Evolutionary conservation across 305 asterid species (phyloP).

Genomic region (Rubia tinctorum): DNA sequence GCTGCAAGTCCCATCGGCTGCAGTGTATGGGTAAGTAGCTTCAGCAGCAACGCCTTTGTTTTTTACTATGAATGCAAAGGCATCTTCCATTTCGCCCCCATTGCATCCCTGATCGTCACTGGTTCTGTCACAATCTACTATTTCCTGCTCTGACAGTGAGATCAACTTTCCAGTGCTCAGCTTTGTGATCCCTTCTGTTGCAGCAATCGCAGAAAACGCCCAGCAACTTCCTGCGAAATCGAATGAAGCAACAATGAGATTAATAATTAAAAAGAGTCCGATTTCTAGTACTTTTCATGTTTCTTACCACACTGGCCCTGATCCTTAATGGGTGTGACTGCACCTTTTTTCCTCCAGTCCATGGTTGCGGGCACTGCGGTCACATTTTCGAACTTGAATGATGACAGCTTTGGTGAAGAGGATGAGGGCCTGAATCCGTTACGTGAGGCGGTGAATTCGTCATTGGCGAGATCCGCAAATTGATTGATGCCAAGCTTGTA

Average conservation of each 20-base stretch:
- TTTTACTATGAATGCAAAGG: conserved; percentile 40
- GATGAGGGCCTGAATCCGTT: conserved; percentile 35
- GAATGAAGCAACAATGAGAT: too few species aligned
- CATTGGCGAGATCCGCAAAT: conserved; percentile 48
- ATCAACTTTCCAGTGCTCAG: conserved; percentile 37
- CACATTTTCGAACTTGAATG: conserved; percentile 45
- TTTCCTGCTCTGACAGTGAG: conserved; percentile 57
- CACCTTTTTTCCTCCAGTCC: conserved; percentile 55
- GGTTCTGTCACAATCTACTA: conserved; percentile 52
- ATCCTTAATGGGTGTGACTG: conserved; percentile 52
- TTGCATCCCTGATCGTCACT: conserved; percentile 50
- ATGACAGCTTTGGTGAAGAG: not conserved
- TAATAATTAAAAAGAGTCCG: too few species aligned
- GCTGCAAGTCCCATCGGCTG: conserved; percentile 45
- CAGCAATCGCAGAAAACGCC: conserved; percentile 63
- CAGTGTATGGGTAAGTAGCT: conserved; percentile 47
- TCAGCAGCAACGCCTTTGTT: conserved; percentile 51
- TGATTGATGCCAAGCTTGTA: conserved; percentile 46
- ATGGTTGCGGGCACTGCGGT: conserved; percentile 35
- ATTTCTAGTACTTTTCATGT: not conserved
- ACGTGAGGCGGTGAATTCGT: conserved; percentile 40
- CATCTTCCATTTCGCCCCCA: conserved; percentile 50
- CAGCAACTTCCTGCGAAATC: conserved; percentile 47
- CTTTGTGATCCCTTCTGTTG: conserved; percentile 53
- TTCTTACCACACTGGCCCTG: conserved; percentile 53